Evolutionary conservation across 768 basidiomycete species (phyloP).

Genomic region (Cantharellus anzutake): DNA sequence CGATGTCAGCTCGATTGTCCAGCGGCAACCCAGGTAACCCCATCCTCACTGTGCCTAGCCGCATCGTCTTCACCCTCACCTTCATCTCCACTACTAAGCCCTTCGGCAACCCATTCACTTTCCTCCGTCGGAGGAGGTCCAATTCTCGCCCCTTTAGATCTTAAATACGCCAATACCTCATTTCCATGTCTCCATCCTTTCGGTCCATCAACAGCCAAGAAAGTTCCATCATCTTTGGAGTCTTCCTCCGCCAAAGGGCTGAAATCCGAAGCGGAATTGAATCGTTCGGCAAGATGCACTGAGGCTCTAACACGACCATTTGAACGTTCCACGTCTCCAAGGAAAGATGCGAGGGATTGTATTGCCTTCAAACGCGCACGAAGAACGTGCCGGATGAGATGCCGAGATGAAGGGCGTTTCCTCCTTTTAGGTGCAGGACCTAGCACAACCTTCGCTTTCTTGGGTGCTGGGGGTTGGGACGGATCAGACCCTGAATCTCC

Average conservation of each 20-base stretch:
- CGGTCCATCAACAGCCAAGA: neutral
- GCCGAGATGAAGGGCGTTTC: constrained; percentile 45
- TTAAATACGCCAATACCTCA: neutral
- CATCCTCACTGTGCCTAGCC: constrained; percentile 1
- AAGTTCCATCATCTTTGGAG: neutral
- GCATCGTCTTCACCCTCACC: constrained; percentile 12
- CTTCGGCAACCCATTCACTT: neutral
- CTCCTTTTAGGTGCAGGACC: constrained; percentile 1
- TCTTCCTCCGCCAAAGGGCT: neutral
- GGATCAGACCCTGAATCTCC: constrained; percentile 9
- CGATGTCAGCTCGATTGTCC: neutral
- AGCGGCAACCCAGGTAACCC: neutral
- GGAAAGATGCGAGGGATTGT: constrained; percentile 50
- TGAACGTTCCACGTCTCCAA: constrained; percentile 33
- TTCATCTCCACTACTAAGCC: constrained; percentile 14
- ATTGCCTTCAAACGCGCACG: constrained; percentile 71
- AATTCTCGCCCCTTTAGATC: neutral
- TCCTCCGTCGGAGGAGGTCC: neutral
- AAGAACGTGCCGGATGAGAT: constrained; percentile 76
- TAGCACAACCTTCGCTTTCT: constrained; percentile 8
- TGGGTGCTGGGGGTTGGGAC: constrained; percentile 13
- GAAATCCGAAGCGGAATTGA: neutral
- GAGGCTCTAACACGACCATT: constrained; percentile 30
- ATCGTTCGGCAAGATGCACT: constrained; percentile 25
- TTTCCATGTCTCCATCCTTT: neutral